phyloP scores from a whole-genome alignment of 73 alveolate species.

The Strombidium stylifer region DNA sequence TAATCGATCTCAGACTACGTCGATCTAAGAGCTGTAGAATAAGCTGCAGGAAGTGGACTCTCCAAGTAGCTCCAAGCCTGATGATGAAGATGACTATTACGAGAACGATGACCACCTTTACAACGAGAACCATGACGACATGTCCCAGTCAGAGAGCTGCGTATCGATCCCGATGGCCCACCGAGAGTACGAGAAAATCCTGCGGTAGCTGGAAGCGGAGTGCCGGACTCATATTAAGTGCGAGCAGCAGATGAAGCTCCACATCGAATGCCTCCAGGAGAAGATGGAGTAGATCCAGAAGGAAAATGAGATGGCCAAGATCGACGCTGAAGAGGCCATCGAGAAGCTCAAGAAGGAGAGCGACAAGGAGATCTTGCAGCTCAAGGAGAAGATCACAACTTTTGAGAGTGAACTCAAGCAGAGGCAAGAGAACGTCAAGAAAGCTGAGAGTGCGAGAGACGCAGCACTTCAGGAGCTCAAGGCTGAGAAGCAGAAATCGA shows the following conservation, averaged over 20 bases:
- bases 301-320: constrained; percentile 4
- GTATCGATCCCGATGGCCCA: constrained; percentile 40
- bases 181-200: constrained; percentile 62
- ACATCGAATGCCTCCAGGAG: constrained; percentile 65
- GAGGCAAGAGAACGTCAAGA: constrained; percentile 18
- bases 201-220: constrained; percentile 64
- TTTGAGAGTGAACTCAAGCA: constrained; percentile 19
- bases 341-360: background rate
- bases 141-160: too few relatives aligned
- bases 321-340: too few relatives aligned
- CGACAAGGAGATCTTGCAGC: background rate
- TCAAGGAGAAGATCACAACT: constrained; percentile 6
- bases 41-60: constrained; percentile 16
- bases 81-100: too few relatives aligned
- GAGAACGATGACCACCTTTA: too few relatives aligned
- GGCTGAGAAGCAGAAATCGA: background rate
- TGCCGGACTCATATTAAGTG: constrained; percentile 69
- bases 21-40: constrained; percentile 13
- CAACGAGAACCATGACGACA: too few relatives aligned
- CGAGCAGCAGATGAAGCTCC: constrained; percentile 78
- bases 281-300: constrained; percentile 19
- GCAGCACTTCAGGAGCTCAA: background rate
- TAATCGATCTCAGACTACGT: constrained; percentile 2
- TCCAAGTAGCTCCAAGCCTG: constrained; percentile 1
- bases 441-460: background rate